A percentile compares a stretch with the other conserved stretches of the same genome.
Conservation (phyloP, 23 red algal species). For the Chondrus crispus region DNA sequence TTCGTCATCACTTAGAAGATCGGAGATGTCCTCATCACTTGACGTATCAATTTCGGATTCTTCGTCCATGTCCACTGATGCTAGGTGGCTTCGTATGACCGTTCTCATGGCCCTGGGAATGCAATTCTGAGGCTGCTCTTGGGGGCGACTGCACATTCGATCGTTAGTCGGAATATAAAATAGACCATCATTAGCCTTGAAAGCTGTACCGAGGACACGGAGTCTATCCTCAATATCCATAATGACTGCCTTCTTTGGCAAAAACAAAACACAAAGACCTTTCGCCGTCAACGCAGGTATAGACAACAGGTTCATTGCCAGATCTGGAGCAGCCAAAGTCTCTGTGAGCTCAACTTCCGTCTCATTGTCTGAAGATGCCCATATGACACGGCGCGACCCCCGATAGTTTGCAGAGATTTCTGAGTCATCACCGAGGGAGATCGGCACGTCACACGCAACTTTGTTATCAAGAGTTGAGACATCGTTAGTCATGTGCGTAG, state of each 20-base stretch:
- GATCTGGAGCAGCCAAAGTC: neutral
- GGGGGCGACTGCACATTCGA: too few species aligned
- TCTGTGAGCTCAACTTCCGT: constrained; percentile 1
- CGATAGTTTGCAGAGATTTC: neutral
- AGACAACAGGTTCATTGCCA: constrained; percentile 40
- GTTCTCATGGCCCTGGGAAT: too few species aligned
- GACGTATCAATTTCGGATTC: too few species aligned
- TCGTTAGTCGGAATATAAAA: too few species aligned
- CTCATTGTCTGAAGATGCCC: neutral
- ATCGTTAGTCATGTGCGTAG: constrained; percentile 1
- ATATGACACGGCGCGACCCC: neutral
- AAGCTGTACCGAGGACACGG: too few species aligned
- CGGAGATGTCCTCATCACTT: too few species aligned
- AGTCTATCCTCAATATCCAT: constrained; percentile 34
- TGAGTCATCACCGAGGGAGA: constrained; percentile 24
- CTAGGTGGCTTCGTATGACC: too few species aligned
- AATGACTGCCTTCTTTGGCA: neutral
- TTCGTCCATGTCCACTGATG: too few species aligned
- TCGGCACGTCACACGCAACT: neutral
- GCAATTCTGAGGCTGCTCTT: too few species aligned
- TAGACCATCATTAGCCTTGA: too few species aligned
- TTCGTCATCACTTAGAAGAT: too few species aligned
- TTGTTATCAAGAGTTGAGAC: neutral
- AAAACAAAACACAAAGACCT: neutral
- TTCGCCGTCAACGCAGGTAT: constrained; percentile 1